phyloP scores from a whole-genome alignment of 305 asterid genomes.

The Rubia occidens region DNA sequence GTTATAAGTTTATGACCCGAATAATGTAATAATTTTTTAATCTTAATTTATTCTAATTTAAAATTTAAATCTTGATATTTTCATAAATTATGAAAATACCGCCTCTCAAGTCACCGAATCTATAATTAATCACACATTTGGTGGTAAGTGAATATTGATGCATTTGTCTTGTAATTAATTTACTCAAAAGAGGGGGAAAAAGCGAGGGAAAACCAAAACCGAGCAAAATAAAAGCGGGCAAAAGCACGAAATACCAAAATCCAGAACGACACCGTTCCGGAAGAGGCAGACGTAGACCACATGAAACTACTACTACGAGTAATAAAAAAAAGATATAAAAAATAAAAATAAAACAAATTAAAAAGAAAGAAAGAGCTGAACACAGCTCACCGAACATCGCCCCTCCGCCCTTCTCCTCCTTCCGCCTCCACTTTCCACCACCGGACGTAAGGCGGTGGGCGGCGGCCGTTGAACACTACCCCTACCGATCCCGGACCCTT shows the following conservation, averaged over 20 bases:
- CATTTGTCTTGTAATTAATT: too few species aligned
- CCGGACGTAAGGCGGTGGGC: slow-evolving; percentile 6
- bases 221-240: slow-evolving; percentile 25
- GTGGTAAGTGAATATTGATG: too few species aligned
- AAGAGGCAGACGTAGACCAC: neutral
- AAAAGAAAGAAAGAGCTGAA: neutral
- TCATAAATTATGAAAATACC: too few species aligned
- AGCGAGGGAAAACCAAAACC: slow-evolving; percentile 14
- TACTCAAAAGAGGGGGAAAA: neutral
- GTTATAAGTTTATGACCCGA: too few species aligned
- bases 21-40: too few species aligned
- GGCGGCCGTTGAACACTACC: neutral
- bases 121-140: too few species aligned
- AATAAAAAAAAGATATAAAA: neutral
- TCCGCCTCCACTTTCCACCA: neutral
- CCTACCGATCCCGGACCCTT: neutral
- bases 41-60: too few species aligned
- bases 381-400: neutral
- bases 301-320: neutral
- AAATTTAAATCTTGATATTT: too few species aligned
- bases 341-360: neutral
- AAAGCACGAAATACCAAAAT: slow-evolving; percentile 33
- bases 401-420: neutral
- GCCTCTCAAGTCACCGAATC: too few species aligned
- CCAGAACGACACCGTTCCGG: neutral